Evolutionary conservation across 441 rosid species (phyloP).

Genomic region (Biscutella laevigata): DNA sequence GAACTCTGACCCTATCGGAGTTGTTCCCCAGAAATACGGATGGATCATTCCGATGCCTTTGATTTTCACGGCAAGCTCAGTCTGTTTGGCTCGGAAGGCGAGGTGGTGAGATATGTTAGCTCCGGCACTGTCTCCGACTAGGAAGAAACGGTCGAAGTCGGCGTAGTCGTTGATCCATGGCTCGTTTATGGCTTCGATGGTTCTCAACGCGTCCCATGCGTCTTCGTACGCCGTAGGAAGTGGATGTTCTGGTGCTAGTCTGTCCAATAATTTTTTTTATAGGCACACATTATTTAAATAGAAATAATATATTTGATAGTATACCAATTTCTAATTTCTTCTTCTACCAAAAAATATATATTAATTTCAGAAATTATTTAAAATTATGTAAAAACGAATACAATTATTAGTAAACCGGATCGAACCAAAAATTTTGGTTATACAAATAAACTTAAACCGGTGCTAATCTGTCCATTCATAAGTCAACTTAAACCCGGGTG

Average conservation of each 20-base stretch:
- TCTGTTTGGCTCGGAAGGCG: conserved; percentile 32
- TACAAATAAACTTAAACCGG: too few relatives aligned
- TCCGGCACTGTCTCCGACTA: conserved; percentile 64
- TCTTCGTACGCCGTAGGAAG: conserved; percentile 63
- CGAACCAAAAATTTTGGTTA: too few relatives aligned
- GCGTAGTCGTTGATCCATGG: conserved; percentile 48
- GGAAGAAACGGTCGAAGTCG: conserved; percentile 36
- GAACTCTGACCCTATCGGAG: conserved; percentile 47
- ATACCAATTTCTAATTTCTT: too few relatives aligned
- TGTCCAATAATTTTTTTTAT: background rate
- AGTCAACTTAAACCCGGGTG: too few relatives aligned
- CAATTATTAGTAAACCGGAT: too few relatives aligned
- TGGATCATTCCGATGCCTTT: conserved; percentile 56
- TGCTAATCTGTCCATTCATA: too few relatives aligned
- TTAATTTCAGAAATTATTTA: too few relatives aligned
- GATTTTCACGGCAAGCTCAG: conserved; percentile 27
- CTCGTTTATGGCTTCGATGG: conserved; percentile 35
- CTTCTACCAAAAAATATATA: too few relatives aligned
- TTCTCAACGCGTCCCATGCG: conserved; percentile 47
- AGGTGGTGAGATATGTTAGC: conserved; percentile 62
- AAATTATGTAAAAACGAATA: too few relatives aligned
- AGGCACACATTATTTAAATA: too few relatives aligned
- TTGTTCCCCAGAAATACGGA: conserved; percentile 68
- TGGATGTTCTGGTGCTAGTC: conserved; percentile 57
- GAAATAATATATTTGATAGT: too few relatives aligned